These are phyloP conservation scores for Adansonia gregorii DNA, from an alignment of 441 rosid genomes.

Conservation along the genomic window DNA sequence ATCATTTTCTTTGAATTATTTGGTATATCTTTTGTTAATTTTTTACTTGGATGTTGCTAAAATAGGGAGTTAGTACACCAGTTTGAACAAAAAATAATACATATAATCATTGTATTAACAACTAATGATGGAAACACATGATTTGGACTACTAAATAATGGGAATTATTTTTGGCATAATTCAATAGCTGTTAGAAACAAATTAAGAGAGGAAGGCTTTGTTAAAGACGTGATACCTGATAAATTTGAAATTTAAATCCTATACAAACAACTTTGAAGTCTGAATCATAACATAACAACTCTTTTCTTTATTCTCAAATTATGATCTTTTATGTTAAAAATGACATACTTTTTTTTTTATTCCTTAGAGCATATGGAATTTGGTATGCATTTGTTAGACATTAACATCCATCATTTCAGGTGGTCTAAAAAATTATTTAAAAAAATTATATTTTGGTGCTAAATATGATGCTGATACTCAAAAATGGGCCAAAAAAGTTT, in stretches of 20 bases:
- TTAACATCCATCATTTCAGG: neutral
- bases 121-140: constrained; percentile 14
- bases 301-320: too few species aligned
- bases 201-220: neutral
- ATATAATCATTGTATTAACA: neutral
- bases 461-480: too few species aligned
- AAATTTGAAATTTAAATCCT: too few species aligned
- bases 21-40: neutral
- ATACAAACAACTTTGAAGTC: too few species aligned
- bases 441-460: neutral
- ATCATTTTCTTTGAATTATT: neutral
- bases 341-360: neutral
- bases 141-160: neutral
- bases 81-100: neutral
- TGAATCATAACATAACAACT: too few species aligned
- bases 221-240: too few species aligned
- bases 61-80: neutral
- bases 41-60: neutral
- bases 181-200: neutral
- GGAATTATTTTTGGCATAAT: neutral
- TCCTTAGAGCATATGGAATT: constrained; percentile 7
- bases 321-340: too few species aligned
- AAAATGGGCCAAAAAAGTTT: too few species aligned
- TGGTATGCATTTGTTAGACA: constrained; percentile 3
- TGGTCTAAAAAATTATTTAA: neutral